Conservation (phyloP, 257 asterid genomes). For the Fraxinus quadrangulata region DNA sequence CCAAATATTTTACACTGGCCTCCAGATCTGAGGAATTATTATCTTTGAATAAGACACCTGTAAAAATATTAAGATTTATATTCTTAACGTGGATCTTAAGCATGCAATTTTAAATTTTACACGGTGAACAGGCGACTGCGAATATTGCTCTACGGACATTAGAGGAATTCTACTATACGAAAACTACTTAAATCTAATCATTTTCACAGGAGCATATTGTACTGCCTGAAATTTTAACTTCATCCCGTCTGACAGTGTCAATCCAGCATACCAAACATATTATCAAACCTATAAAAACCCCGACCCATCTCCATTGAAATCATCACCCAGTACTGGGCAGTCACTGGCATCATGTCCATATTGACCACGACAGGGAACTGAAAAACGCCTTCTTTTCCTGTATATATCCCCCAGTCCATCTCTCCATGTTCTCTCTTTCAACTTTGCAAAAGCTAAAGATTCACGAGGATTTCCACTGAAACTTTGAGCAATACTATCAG, state of each 20-base stretch:
- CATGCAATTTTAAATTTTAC: not conserved
- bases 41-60: too few species aligned
- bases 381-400: slow-evolving; percentile 48
- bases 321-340: slow-evolving; percentile 46
- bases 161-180: not conserved
- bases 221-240: not conserved
- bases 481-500: slow-evolving; percentile 51
- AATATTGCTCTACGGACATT: not conserved
- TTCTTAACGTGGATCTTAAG: too few species aligned
- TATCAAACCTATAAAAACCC: slow-evolving; percentile 43
- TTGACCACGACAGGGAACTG: slow-evolving; percentile 49
- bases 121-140: not conserved
- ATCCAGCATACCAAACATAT: not conserved
- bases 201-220: not conserved
- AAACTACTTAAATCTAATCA: not conserved
- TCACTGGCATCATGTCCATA: slow-evolving; percentile 48
- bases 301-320: slow-evolving; percentile 38
- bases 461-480: slow-evolving; percentile 36
- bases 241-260: not conserved
- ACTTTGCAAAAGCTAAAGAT: slow-evolving; percentile 37
- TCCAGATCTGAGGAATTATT: too few species aligned
- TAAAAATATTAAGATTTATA: too few species aligned
- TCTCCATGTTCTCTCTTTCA: slow-evolving; percentile 44
- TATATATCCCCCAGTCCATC: slow-evolving; percentile 47
- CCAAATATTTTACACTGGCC: too few species aligned